phyloP scores from a whole-genome alignment of 192 early-diverging fungal species.

The Mortierella claussenii region DNA sequence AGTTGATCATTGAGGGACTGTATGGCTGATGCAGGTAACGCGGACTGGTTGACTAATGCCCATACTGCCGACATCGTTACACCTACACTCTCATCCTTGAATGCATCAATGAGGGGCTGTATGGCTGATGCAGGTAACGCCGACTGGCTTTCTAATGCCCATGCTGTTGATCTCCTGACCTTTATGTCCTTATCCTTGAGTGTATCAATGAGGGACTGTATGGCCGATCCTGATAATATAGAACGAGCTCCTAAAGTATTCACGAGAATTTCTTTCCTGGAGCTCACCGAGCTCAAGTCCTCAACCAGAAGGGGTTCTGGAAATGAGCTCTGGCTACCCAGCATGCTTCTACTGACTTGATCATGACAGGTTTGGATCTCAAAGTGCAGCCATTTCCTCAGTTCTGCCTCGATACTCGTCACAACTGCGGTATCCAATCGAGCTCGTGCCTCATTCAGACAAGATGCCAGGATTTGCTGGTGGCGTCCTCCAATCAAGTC shows the following conservation, averaged over 20 bases:
- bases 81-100: no score
- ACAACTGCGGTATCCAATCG: neutral
- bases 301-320: neutral
- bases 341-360: neutral
- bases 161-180: constrained; percentile 1
- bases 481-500: constrained; percentile 26
- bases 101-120: constrained; percentile 5
- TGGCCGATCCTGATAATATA: constrained; percentile 6
- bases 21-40: constrained; percentile 6
- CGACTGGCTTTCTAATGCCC: constrained; percentile 4
- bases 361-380: constrained; percentile 8
- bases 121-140: constrained; percentile 4
- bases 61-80: no score
- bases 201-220: constrained; percentile 13
- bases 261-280: neutral
- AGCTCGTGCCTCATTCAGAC: constrained; percentile 15
- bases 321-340: constrained; percentile 4
- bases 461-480: constrained; percentile 20
- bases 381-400: constrained; percentile 20
- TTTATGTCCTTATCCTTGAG: constrained; percentile 4
- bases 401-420: neutral
- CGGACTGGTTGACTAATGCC: constrained; percentile 15
- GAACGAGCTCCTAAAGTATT: constrained; percentile 3
- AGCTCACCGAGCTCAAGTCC: neutral
- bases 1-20: constrained; percentile 3